Percentiles rank a stretch among this genome's conserved stretches.
phyloP scores from a whole-genome alignment of 2,329 filamentous ascomycete genomes.

The Penicillium sp. region DNA sequence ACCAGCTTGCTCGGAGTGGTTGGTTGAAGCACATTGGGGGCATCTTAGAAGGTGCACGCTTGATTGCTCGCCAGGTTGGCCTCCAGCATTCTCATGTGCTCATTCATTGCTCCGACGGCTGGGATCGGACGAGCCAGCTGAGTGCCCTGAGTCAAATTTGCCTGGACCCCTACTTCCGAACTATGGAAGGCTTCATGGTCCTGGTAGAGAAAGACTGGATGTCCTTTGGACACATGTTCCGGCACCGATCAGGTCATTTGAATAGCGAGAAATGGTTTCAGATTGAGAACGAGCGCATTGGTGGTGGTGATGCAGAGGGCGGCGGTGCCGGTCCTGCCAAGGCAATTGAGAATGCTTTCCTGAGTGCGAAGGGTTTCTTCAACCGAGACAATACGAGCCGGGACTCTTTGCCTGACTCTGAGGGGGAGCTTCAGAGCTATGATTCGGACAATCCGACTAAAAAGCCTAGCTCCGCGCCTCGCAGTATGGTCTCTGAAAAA shows the following conservation, averaged over 20 bases:
- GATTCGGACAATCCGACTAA: conserved; percentile 54
- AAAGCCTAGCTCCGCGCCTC: conserved; percentile 43
- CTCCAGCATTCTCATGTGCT: conserved; percentile 93
- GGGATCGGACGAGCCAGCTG: conserved; percentile 95
- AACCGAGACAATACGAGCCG: conserved; percentile 75
- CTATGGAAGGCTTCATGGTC: conserved; percentile 91
- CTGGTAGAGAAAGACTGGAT: conserved; percentile 97
- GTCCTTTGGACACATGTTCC: conserved; percentile 97
- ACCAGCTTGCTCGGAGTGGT: conserved; percentile 79
- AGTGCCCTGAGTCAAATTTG: conserved; percentile 91
- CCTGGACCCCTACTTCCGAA: conserved; percentile 93
- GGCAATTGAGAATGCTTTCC: conserved; percentile 82
- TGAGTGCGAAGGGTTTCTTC: conserved; percentile 88
- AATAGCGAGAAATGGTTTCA: conserved; percentile 94
- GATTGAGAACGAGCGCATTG: conserved; percentile 78
- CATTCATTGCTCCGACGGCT: conserved; percentile 97
- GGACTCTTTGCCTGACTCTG: conserved; percentile 68
- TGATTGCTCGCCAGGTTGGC: conserved; percentile 87
- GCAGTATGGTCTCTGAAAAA: conserved; percentile 56
- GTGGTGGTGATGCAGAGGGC: conserved; percentile 55
- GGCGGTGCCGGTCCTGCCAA: conserved; percentile 61
- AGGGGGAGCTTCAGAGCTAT: conserved; percentile 57
- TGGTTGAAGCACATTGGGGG: conserved; percentile 91
- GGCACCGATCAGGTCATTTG: conserved; percentile 84
- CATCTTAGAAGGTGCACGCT: conserved; percentile 80